These are phyloP conservation scores for Hyaloraphidium curvatum DNA, from an alignment of 192 early-diverging fungal species.

Conservation along the genomic window DNA sequence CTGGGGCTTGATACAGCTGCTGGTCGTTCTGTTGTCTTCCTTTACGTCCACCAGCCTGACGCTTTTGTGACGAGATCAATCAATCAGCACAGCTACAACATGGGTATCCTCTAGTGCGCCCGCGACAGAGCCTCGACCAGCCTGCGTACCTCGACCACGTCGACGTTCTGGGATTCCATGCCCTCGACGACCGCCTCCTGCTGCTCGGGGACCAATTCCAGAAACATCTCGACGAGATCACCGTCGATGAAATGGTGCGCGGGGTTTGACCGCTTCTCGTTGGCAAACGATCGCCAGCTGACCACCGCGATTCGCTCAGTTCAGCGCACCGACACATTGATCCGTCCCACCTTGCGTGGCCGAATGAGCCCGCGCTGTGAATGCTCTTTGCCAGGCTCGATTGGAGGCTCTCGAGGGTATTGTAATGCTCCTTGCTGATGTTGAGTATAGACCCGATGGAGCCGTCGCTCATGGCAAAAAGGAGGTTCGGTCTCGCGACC, in stretches of 20 bases:
- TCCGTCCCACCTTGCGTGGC: constrained; percentile 28
- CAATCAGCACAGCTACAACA: background rate
- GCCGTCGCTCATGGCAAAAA: background rate
- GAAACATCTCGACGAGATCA: constrained; percentile 70
- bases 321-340: constrained; percentile 4
- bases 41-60: background rate
- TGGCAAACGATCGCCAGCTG: constrained; percentile 44
- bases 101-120: background rate
- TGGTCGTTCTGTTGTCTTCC: background rate
- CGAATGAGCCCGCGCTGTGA: constrained; percentile 33
- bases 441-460: background rate
- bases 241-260: constrained; percentile 63
- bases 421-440: constrained; percentile 34
- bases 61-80: background rate
- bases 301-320: background rate
- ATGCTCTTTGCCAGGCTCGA: constrained; percentile 34
- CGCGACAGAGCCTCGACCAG: background rate
- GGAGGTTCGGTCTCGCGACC: constrained; percentile 15
- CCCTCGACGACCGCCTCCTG: constrained; percentile 7
- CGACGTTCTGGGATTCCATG: constrained; percentile 6
- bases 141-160: constrained; percentile 8
- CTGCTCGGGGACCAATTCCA: constrained; percentile 40
- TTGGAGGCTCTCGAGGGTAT: constrained; percentile 40
- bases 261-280: constrained; percentile 21
- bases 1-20: background rate